phyloP scores from a whole-genome alignment of 2,329 filamentous ascomycete species.

The Tympanopsis confertula region DNA sequence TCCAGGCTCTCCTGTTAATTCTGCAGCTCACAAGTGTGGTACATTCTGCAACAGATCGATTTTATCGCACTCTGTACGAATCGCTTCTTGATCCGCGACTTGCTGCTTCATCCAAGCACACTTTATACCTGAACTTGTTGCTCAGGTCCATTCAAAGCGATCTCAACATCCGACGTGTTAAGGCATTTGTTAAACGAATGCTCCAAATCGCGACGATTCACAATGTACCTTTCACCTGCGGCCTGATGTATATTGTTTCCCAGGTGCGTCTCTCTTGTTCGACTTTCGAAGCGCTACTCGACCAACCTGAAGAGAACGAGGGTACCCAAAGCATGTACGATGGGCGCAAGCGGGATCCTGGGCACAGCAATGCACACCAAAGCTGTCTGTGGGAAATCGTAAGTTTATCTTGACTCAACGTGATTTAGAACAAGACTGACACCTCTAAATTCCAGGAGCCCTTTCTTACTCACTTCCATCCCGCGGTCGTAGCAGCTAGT shows the following conservation, averaged over 20 bases:
- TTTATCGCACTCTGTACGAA: constrained; percentile 92
- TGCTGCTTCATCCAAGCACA: constrained; percentile 82
- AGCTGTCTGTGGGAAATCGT: constrained; percentile 90
- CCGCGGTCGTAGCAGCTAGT: constrained; percentile 79
- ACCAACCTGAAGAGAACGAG: constrained; percentile 68
- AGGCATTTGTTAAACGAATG: constrained; percentile 90
- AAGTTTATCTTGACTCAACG: constrained; percentile 15
- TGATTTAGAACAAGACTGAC: constrained; percentile 8
- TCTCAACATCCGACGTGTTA: constrained; percentile 78
- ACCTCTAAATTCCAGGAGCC: constrained; percentile 31
- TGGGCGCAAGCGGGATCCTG: constrained; percentile 79
- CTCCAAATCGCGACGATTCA: constrained; percentile 79
- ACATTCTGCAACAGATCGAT: constrained; percentile 74
- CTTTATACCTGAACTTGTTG: constrained; percentile 84
- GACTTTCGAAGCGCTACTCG: constrained; percentile 65
- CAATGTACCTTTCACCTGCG: constrained; percentile 84
- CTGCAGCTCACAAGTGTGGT: constrained; percentile 79
- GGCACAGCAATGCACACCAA: constrained; percentile 82
- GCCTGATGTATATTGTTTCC: constrained; percentile 77
- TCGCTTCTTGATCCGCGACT: constrained; percentile 84
- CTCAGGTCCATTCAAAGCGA: constrained; percentile 83
- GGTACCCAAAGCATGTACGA: constrained; percentile 65
- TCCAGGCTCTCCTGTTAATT: constrained; percentile 88
- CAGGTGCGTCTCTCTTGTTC: constrained; percentile 74
- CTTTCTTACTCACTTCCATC: constrained; percentile 75